phyloP scores from a whole-genome alignment of 1,139 yeast genomes.

The Taphrina pruni region DNA sequence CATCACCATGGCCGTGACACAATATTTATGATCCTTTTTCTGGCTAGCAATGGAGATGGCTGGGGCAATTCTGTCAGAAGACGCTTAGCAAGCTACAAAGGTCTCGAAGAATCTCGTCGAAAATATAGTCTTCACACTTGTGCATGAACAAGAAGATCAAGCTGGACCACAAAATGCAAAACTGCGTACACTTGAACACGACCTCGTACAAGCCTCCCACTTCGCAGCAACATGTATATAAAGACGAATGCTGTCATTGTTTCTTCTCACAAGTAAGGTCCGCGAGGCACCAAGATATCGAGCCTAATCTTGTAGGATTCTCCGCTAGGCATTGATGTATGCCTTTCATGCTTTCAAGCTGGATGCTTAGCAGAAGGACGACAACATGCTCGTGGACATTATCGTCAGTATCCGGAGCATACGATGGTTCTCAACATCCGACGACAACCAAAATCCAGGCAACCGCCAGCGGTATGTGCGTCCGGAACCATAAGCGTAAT shows the following conservation, averaged over 20 bases:
- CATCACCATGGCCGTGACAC: not conserved
- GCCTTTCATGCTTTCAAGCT: slow-evolving; percentile 69
- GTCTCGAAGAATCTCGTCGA: not conserved
- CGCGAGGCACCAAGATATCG: not conserved
- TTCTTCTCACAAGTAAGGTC: slow-evolving; percentile 65
- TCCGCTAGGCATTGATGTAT: slow-evolving; percentile 70
- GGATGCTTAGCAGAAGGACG: slow-evolving; percentile 61
- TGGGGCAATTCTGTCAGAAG: no score
- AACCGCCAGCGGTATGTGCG: not conserved
- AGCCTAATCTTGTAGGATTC: slow-evolving; percentile 54
- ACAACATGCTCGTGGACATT: slow-evolving; percentile 64
- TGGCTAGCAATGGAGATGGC: no score
- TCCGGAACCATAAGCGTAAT: not conserved
- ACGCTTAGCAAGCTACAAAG: not conserved
- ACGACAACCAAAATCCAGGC: slow-evolving; percentile 49
- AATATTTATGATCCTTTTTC: no score
- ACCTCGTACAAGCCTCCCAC: slow-evolving; percentile 9
- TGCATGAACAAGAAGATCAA: slow-evolving; percentile 33
- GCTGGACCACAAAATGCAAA: slow-evolving; percentile 1
- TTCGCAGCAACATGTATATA: slow-evolving; percentile 58
- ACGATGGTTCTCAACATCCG: slow-evolving; percentile 63
- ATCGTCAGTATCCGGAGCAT: slow-evolving; percentile 58
- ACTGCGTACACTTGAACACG: slow-evolving; percentile 3
- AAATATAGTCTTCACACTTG: not conserved
- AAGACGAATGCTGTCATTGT: slow-evolving; percentile 83